phyloP scores from a whole-genome alignment of 116 monocot species.

The Phalaenopsis hybrid region DNA sequence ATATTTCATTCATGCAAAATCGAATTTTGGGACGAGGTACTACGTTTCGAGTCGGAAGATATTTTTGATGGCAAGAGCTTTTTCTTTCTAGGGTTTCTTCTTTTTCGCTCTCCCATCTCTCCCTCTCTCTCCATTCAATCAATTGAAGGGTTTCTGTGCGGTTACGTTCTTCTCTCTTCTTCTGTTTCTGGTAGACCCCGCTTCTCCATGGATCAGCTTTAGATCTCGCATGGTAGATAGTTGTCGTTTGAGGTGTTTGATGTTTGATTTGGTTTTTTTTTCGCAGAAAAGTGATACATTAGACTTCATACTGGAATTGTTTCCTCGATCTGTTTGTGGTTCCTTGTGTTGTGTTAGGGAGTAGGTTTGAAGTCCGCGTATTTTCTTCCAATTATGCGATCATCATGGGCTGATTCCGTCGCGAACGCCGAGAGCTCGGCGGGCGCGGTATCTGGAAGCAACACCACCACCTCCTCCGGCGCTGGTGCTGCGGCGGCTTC shows the following conservation, averaged over 20 bases:
- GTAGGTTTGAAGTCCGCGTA: neutral
- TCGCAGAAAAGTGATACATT: neutral
- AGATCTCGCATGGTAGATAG: neutral
- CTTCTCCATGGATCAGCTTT: neutral
- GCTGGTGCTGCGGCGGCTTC: slow-evolving; percentile 9
- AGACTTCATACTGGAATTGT: neutral
- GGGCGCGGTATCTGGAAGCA: slow-evolving; percentile 31
- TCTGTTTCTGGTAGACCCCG: neutral
- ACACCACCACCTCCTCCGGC: slow-evolving; percentile 10
- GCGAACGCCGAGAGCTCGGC: slow-evolving; percentile 50
- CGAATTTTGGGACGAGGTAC: neutral
- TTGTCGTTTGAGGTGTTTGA: neutral
- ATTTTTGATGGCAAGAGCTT: neutral
- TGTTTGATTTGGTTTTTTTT: neutral
- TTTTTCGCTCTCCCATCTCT: neutral
- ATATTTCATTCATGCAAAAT: neutral
- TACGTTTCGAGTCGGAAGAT: neutral
- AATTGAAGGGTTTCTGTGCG: neutral
- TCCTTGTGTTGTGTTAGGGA: neutral
- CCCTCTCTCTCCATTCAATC: neutral
- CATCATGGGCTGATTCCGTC: slow-evolving; percentile 76
- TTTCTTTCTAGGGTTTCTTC: neutral
- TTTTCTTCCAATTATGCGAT: slow-evolving; percentile 1
- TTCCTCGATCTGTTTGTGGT: slow-evolving; percentile 6
- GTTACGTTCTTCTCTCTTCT: neutral